Evolutionary conservation across 441 rosid genomes (phyloP), one percentile per base, ranked within the genome.

Genomic region (Populus hybrid): DNA sequence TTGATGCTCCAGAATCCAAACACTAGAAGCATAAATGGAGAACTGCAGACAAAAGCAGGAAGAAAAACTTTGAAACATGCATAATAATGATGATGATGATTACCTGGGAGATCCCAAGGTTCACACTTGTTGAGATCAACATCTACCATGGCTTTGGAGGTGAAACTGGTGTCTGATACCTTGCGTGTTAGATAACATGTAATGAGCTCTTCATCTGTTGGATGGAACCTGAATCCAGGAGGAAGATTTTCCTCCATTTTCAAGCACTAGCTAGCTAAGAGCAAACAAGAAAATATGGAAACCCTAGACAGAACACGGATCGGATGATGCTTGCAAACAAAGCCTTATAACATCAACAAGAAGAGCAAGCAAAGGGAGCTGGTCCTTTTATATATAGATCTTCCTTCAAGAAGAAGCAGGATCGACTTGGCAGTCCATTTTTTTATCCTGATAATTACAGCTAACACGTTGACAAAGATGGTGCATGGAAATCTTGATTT

Each of bases 101-200:
- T 78, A 95, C 99, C 89, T 9, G 94, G 98, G 71, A 95, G 85
- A 84, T 95, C 98, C 99, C 99, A 95, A 1, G 99, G 99, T 70
- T 95, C 99, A 79, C 78, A 88, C 90, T 92, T 95, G 85, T 95
- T 95, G 77, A 95, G 87, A 84, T 95, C 97, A 74, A 83, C 99
- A 78, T 94, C 92, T 19, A 91, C 95, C 50, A 95, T 82, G 9
- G 99, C 98, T 72, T 83, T 81, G 14, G 95, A 86, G 12, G 86
- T 79, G 88, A 95, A 95, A 69, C 76, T 30, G 80, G 73, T 26
- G 77, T 92, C 86, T 18, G 92, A 76, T 77, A 90, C 92, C 82
- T 95, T 95, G 66, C 82, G 73, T 9, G 87, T 86, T n/a, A 95
- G 89, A 81, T 94, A 95, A 82, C 79, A 86, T 70, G 87, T 86